A percentile compares a stretch with the other conserved stretches of the same genome.
Evolutionary conservation across 345 rosid species (phyloP).

Genomic region (Diplotaxis tenuifolia): DNA sequence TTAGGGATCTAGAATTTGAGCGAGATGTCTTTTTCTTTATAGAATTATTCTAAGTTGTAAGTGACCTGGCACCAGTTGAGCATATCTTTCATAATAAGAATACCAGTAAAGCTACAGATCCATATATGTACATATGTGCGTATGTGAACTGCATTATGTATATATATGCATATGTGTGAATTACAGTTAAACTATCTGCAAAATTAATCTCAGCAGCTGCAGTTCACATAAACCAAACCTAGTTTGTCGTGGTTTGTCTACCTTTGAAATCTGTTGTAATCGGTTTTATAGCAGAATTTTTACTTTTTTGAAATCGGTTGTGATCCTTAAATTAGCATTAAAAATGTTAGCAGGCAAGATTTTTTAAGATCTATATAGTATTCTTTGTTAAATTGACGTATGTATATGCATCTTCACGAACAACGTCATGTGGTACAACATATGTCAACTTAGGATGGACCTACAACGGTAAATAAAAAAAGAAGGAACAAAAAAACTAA

Average conservation of each 20-base stretch:
- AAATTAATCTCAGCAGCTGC: no score
- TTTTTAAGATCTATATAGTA: not conserved
- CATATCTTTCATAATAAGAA: conserved; percentile 9
- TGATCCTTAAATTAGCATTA: not conserved
- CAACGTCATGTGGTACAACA: not conserved
- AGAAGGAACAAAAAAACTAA: conserved; percentile 21
- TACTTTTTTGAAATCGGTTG: no score
- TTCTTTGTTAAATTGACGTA: not conserved
- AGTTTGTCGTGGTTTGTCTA: no score
- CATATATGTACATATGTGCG: not conserved
- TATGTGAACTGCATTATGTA: not conserved
- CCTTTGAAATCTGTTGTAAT: no score
- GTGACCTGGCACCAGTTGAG: conserved; percentile 18
- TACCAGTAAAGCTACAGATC: not conserved
- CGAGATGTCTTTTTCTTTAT: conserved; percentile 9
- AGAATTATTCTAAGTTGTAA: conserved; percentile 9
- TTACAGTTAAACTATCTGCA: no score
- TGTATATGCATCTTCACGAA: not conserved
- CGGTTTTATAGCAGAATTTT: no score
- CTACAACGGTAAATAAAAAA: conserved; percentile 10
- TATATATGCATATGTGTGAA: not conserved
- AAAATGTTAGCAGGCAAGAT: not conserved
- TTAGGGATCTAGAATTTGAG: conserved; percentile 17
- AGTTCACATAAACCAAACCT: no score
- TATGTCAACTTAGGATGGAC: conserved; percentile 16